A percentile compares a stretch with the other conserved stretches of the same genome.
Evolutionary conservation across 108 stramenopile genomes (phyloP).

Genomic region (Discostella pseudostelligera): DNA sequence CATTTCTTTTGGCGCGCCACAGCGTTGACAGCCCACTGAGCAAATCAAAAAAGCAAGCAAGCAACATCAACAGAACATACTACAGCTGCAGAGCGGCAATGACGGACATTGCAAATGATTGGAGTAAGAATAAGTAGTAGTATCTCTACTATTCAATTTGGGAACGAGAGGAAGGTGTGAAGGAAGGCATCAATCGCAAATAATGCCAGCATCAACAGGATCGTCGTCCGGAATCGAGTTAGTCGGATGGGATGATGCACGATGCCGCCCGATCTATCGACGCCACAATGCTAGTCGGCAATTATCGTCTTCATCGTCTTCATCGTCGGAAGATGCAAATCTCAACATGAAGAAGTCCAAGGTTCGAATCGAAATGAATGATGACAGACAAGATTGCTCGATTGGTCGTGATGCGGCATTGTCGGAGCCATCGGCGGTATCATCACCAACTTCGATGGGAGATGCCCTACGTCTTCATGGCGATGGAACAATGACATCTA

Average conservation of each 20-base stretch:
- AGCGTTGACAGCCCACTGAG: too few relatives aligned
- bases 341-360: not conserved
- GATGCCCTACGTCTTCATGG: too few relatives aligned
- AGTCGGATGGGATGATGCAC: constrained; percentile 23
- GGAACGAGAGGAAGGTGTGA: too few relatives aligned
- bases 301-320: not conserved
- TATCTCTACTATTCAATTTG: too few relatives aligned
- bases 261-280: constrained; percentile 20
- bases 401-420: not conserved
- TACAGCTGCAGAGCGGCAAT: too few relatives aligned
- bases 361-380: not conserved
- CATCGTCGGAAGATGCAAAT: not conserved
- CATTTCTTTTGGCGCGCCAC: too few relatives aligned
- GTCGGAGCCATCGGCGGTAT: not conserved
- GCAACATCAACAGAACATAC: too few relatives aligned
- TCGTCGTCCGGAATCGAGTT: constrained; percentile 9
- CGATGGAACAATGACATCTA: too few relatives aligned
- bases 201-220: not conserved
- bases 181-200: not conserved
- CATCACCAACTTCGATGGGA: too few relatives aligned
- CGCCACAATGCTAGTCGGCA: not conserved
- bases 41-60: too few relatives aligned
- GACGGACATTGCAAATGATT: too few relatives aligned
- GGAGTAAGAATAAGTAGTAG: too few relatives aligned
- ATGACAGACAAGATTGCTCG: not conserved